Base-by-base conservation (phyloP, 306 rosid genomes). In the Sophora flavescens region DNA sequence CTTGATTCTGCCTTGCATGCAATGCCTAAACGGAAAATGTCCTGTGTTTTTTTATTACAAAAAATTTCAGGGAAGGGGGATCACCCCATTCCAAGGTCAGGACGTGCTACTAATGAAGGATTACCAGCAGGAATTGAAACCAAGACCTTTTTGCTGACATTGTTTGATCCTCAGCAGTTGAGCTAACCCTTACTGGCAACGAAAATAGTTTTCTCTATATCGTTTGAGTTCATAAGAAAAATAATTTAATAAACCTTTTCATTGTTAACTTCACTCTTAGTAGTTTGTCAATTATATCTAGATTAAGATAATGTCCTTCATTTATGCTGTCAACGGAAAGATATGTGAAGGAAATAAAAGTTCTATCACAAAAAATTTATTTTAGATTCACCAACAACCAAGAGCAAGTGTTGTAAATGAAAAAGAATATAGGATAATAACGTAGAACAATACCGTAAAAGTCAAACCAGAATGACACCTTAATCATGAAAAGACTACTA, bases 401-500 rank as follows among this genome's bases (percentile, higher is more conserved):
- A 50, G 77, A 59, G 15, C 53, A 17, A 68, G 32, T 4, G 41
- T 51, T 52, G 22, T 33, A 68, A 47, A 51, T 8, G 57, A 41
- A 59, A 74, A 61, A 52, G n/a, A 75, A 18, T 60, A 47, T 4
- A 33, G 44, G 65, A 74, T 47, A 30, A 42, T 62, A 63, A 42
- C 22, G 5, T 32, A 38, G 36, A 44, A 53, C 4, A 62, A 76
- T 38, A 75, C 72, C 56, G 45, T 22, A 33, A 14, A 44, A 18
- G 22, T 54, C 30, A 44, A 76, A 69, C 76, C 45, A 58, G 52
- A 13, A 52, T 52, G 38, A 69, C 30, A 60, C 8, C 47, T 33
- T 47, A 59, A 18, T 79, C 75, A 67, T 45, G 61, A 48, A n/a
- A 45, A 6, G 57, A 58, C 30, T 36, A 69, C 65, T 35, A 16